These are phyloP conservation scores for Stephania japonica DNA, from an alignment of 164 flowering plant genomes.

Conservation along the genomic window DNA sequence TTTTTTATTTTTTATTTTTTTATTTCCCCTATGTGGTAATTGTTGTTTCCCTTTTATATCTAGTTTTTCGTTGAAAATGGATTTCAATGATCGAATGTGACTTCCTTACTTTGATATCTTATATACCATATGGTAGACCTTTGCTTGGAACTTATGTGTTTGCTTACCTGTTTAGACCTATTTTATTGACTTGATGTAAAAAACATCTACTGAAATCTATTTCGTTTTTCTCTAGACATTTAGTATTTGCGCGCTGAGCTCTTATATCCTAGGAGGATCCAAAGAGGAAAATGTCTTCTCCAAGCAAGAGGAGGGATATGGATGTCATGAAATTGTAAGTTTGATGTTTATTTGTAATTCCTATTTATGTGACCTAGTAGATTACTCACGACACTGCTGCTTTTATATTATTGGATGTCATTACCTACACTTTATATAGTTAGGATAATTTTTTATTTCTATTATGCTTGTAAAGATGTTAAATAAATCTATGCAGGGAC, in stretches of 20 bases:
- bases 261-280: not conserved
- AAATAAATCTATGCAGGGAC: not conserved
- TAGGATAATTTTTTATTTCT: not conserved
- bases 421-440: not conserved
- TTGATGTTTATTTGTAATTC: not conserved
- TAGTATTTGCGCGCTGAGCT: conserved; percentile 5
- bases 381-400: not conserved
- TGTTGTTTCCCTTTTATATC: not conserved
- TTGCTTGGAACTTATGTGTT: not conserved
- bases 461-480: too few relatives aligned
- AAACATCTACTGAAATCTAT: not conserved
- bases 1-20: too few relatives aligned
- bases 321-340: conserved; percentile 55
- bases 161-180: not conserved
- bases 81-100: not conserved
- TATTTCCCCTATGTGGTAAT: too few relatives aligned
- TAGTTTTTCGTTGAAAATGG: conserved; percentile 2
- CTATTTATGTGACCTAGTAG: not conserved
- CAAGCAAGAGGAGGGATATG: conserved; percentile 52
- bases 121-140: not conserved
- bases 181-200: not conserved
- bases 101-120: not conserved
- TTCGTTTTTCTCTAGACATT: conserved; percentile 3
- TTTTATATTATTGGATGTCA: not conserved
- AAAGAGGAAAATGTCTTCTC: conserved; percentile 38